A percentile compares a stretch with the other conserved stretches of the same genome.
phyloP scores from a whole-genome alignment of 2,329 filamentous ascomycete species.

The Exophiala dermatitidis region DNA sequence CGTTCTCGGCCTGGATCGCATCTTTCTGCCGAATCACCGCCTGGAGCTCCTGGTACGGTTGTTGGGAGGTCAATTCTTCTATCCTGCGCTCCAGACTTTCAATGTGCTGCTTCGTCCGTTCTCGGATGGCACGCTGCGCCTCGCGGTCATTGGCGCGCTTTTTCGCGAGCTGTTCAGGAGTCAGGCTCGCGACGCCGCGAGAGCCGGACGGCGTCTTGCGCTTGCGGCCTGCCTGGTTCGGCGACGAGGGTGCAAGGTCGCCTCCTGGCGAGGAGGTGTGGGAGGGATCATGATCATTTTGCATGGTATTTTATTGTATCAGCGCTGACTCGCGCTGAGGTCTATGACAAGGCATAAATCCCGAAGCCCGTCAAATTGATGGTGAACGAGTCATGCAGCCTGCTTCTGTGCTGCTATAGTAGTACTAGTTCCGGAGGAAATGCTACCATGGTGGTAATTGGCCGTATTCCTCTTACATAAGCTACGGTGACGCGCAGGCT shows the following conservation, averaged over 20 bases:
- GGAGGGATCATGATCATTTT: slow-evolving; percentile 15
- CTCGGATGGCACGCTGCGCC: slow-evolving; percentile 75
- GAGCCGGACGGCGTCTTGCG: slow-evolving; percentile 43
- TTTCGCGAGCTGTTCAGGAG: slow-evolving; percentile 77
- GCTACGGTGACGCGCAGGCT: too few relatives aligned
- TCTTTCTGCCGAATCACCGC: slow-evolving; percentile 68
- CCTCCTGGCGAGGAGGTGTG: slow-evolving; percentile 11
- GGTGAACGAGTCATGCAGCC: background rate
- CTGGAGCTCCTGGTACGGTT: slow-evolving; percentile 79
- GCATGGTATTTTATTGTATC: slow-evolving; percentile 1
- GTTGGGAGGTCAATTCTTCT: slow-evolving; percentile 66
- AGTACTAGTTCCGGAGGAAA: background rate
- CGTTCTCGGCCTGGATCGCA: slow-evolving; percentile 68
- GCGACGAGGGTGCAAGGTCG: slow-evolving; percentile 9
- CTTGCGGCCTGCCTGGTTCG: slow-evolving; percentile 30
- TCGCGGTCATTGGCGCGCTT: slow-evolving; percentile 89
- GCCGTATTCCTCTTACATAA: too few relatives aligned
- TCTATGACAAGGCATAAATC: background rate
- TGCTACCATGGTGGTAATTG: too few relatives aligned
- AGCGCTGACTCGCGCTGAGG: background rate
- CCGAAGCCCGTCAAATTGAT: background rate
- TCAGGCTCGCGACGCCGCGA: slow-evolving; percentile 78
- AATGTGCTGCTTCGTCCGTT: slow-evolving; percentile 74
- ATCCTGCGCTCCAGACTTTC: slow-evolving; percentile 66
- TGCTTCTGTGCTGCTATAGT: background rate